phyloP scores from a whole-genome alignment of 345 rosid species.

The Eucalyptus brandiana region DNA sequence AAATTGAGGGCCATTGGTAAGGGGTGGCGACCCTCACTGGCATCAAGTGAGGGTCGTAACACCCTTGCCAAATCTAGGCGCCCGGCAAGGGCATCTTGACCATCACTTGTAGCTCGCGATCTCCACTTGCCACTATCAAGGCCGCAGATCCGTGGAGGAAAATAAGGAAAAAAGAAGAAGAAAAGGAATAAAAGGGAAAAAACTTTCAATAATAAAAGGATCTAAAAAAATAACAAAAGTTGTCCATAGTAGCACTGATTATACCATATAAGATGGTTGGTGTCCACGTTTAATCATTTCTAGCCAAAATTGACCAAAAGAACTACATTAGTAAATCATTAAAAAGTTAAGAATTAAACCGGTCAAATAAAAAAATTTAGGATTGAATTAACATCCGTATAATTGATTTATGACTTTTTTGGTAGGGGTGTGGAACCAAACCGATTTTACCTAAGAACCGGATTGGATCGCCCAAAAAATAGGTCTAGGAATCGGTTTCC shows the following conservation, averaged over 20 bases:
- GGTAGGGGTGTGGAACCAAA: too few relatives aligned
- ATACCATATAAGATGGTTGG: not conserved
- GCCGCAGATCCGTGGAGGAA: not conserved
- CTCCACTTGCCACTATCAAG: not conserved
- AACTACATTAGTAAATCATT: not conserved
- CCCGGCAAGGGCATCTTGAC: fast-evolving
- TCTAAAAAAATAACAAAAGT: not conserved
- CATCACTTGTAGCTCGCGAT: not conserved
- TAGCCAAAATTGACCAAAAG: not conserved
- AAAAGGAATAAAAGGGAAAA: not conserved
- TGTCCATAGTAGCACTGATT: fast-evolving
- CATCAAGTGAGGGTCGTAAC: not conserved
- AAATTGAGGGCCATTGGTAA: not conserved
- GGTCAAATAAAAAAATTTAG: not conserved
- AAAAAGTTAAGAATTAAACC: not conserved
- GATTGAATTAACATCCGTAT: not conserved
- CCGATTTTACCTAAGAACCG: too few relatives aligned
- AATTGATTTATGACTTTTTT: not conserved
- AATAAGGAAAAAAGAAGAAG: too few relatives aligned
- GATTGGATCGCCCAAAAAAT: too few relatives aligned
- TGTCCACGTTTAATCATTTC: not conserved
- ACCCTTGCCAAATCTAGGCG: not conserved
- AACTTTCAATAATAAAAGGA: not conserved
- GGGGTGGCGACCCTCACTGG: not conserved
- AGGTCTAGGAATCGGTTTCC: too few relatives aligned